Evolutionary conservation across 371 early-diverging fungal genomes (phyloP), one percentile per base, ranked within the genome.

Genomic region (Apophysomyces ossiformis): DNA sequence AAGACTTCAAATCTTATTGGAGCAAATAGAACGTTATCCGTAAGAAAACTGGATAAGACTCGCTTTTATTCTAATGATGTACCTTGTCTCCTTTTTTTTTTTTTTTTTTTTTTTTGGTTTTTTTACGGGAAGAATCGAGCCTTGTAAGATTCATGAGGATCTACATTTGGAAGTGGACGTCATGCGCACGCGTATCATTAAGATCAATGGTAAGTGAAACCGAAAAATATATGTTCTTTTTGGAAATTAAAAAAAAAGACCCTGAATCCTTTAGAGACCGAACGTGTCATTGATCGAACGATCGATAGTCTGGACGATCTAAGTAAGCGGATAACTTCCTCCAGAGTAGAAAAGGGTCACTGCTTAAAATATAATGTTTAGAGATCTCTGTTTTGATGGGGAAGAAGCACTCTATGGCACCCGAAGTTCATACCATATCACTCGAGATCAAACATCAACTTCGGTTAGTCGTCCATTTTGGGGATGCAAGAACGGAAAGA

Each of bases 61-160:
- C 7, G 60, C 60, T 66, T 68, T 54, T 64, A 26, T 50, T 15
- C 18, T 60, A 59, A 21, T 57, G 15, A 18, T 26, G 32, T 26
- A 26, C 32, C 32, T 26, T 26, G 32, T 56, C 16, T 16, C 18
- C 8, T 41, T 47, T 16, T 12, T 8, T 12, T n/a, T 46, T 46
- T 16, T 60, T 59, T 26, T 38, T 60, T 9, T n/a, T 39, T 11
- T 7, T 39, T 39, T 39, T 39, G 39, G 13, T 13, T 41, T 13
- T 41, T 41, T 41, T 13, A 41, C 13, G 13, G 41, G 41, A 26
- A 26, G 32, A 26, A 41, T 41, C 13, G 11, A 41, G 13, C 41
- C 41, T 41, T 1, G 41, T 11, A 13, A 41, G 41, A 13, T 41
- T 2, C 13, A 41, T 41, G 13, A 13, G 8, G 41, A 41, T 41